Conservation (phyloP, 106 monocot genomes). For the Vanilla planifolia region DNA sequence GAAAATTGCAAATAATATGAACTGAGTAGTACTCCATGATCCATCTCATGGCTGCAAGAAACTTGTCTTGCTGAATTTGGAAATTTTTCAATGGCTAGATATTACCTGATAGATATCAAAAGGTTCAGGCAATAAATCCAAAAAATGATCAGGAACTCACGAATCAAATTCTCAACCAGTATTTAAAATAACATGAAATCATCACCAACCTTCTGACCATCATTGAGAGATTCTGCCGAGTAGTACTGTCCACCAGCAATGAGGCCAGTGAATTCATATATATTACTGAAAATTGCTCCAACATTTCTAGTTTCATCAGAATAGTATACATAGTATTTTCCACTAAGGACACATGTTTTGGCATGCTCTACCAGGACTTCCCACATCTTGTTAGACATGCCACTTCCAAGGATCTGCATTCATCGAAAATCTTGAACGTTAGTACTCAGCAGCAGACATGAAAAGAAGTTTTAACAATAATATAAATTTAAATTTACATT, state of each 20-base stretch:
- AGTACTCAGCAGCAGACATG: not conserved
- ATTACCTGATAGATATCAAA: too few species aligned
- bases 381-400: slow-evolving; percentile 86
- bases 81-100: too few species aligned
- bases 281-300: slow-evolving; percentile 66
- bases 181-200: not conserved
- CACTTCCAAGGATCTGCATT: slow-evolving; percentile 57
- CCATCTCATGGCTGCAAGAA: too few species aligned
- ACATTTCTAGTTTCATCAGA: slow-evolving; percentile 37
- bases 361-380: slow-evolving; percentile 64
- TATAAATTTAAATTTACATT: slow-evolving; percentile 21
- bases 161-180: too few species aligned
- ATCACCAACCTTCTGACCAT: slow-evolving; percentile 48
- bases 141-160: too few species aligned
- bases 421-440: not conserved
- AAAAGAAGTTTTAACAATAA: not conserved
- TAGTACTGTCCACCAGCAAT: slow-evolving; percentile 42
- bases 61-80: too few species aligned
- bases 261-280: slow-evolving; percentile 57
- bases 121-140: too few species aligned
- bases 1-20: too few species aligned
- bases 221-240: slow-evolving; percentile 46
- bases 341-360: slow-evolving; percentile 56
- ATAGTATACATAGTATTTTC: slow-evolving; percentile 61
- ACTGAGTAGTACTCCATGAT: too few species aligned